Conservation (phyloP, 495 filamentous ascomycete species). For the Stereocaulon alpinum region DNA sequence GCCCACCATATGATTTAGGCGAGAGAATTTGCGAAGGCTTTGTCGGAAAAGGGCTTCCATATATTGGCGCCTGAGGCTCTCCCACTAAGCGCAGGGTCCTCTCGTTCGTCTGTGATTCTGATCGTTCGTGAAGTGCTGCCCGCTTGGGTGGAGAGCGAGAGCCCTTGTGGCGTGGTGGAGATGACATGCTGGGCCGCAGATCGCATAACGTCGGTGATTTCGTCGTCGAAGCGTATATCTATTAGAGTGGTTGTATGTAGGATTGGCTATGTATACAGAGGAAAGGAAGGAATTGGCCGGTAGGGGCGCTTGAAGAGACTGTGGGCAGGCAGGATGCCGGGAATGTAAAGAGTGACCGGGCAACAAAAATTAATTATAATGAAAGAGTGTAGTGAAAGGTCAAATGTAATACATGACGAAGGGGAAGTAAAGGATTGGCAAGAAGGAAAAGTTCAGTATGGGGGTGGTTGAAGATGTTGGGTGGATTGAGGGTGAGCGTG, state of each 20-base stretch:
- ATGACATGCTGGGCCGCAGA: slow-evolving; percentile 19
- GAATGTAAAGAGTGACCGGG: slow-evolving; percentile 23
- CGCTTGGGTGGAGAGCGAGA: slow-evolving; percentile 26
- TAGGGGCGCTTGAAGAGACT: background rate
- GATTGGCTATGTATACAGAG: background rate
- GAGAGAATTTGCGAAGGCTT: slow-evolving; percentile 42
- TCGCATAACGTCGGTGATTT: slow-evolving; percentile 15
- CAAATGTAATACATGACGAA: slow-evolving; percentile 13
- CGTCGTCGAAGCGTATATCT: background rate
- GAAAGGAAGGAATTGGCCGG: background rate
- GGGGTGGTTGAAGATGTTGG: slow-evolving; percentile 17
- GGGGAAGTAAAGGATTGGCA: slow-evolving; percentile 8
- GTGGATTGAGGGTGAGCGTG: background rate
- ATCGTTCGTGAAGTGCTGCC: slow-evolving; percentile 43
- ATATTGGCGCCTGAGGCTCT: slow-evolving; percentile 32
- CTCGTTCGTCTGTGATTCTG: slow-evolving; percentile 42
- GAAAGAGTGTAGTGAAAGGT: slow-evolving; percentile 29
- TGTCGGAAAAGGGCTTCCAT: slow-evolving; percentile 40
- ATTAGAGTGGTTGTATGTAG: background rate
- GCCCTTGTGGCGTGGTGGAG: slow-evolving; percentile 21
- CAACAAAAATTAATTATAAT: slow-evolving; percentile 20
- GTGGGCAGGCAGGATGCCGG: slow-evolving; percentile 1
- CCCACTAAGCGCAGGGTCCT: slow-evolving; percentile 31
- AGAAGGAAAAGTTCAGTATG: slow-evolving; percentile 21
- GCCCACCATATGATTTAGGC: slow-evolving; percentile 25